Percentiles rank a stretch among this genome's conserved stretches.
Conservation (phyloP, 305 asterid genomes). For the Plantago lanceolata region DNA sequence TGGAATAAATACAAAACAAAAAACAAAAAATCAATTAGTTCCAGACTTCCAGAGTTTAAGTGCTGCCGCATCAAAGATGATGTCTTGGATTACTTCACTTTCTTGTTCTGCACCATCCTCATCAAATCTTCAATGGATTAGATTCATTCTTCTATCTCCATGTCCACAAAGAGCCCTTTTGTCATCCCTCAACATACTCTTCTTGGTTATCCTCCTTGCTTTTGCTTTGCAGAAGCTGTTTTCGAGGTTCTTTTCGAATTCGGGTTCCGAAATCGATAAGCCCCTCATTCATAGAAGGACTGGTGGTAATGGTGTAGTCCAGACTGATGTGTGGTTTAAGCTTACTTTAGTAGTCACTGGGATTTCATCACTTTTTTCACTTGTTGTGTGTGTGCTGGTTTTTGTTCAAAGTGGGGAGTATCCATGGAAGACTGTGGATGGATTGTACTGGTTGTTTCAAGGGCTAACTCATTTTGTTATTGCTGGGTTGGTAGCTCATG, state of each 20-base stretch:
- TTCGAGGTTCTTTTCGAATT: conserved; percentile 34
- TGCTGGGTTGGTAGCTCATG: conserved; percentile 47
- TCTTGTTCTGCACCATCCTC: conserved; percentile 39
- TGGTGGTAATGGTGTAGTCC: conserved; percentile 24
- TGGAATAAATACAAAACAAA: no score
- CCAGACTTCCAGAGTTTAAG: no score
- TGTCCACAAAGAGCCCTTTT: conserved; percentile 67
- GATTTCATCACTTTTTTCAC: conserved; percentile 36
- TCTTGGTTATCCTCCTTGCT: conserved; percentile 35
- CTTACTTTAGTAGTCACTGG: conserved; percentile 36
- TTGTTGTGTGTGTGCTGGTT: conserved; percentile 39
- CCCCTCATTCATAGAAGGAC: conserved; percentile 51
- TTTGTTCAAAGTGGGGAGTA: conserved; percentile 22
- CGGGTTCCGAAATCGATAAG: conserved; percentile 38
- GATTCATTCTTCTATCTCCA: conserved; percentile 57
- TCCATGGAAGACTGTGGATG: conserved; percentile 50
- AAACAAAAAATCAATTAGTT: no score
- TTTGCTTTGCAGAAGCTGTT: conserved; percentile 50
- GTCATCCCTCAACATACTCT: conserved; percentile 45
- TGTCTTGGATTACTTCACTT: conserved; percentile 43
- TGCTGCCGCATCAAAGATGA: no score
- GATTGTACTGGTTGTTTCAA: conserved; percentile 59
- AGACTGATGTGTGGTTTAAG: conserved; percentile 49
- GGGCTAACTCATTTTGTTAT: conserved; percentile 45
- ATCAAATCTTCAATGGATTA: conserved; percentile 39